Conservation (phyloP, 768 basidiomycete genomes). For the Kwoniella dejecticola region DNA sequence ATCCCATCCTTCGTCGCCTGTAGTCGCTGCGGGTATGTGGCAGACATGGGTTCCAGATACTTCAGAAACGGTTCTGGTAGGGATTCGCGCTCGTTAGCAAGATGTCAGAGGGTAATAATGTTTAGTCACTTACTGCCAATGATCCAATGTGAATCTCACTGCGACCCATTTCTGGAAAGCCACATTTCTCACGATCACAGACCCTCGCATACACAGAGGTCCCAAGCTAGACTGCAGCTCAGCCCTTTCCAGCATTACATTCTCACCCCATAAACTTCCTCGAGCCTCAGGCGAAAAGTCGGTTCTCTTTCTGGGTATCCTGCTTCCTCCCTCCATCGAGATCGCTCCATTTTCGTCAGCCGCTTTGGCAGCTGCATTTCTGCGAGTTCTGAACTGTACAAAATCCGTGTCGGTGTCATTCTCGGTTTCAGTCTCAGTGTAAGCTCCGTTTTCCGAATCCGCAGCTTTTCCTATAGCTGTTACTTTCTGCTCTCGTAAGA, state of each 20-base stretch:
- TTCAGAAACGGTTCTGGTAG: conserved; percentile 51
- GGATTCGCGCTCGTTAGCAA: neutral
- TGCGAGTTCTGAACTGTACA: conserved; percentile 50
- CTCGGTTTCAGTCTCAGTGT: conserved; percentile 65
- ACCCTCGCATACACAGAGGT: conserved; percentile 64
- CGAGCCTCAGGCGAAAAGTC: conserved; percentile 50
- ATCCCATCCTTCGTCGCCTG: conserved; percentile 55
- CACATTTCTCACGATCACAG: conserved; percentile 77
- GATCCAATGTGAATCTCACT: conserved; percentile 88
- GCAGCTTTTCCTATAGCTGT: conserved; percentile 71
- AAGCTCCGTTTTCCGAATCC: conserved; percentile 60
- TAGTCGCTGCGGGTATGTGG: conserved; percentile 51
- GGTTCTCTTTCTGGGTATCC: conserved; percentile 44
- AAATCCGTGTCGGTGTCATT: conserved; percentile 51
- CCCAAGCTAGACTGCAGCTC: conserved; percentile 52
- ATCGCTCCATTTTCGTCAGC: conserved; percentile 45
- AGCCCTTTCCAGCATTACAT: conserved; percentile 58
- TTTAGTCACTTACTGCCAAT: conserved; percentile 70
- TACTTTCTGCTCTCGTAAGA: conserved; percentile 91
- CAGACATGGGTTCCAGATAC: conserved; percentile 49
- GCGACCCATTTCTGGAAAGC: conserved; percentile 84
- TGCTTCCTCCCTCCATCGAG: conserved; percentile 42
- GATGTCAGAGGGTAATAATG: neutral
- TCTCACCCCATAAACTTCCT: conserved; percentile 38
- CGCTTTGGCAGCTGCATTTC: conserved; percentile 46